Evolutionary conservation across 2,329 filamentous ascomycete species (phyloP).

Genomic region (Sclerotinia spermophila): DNA sequence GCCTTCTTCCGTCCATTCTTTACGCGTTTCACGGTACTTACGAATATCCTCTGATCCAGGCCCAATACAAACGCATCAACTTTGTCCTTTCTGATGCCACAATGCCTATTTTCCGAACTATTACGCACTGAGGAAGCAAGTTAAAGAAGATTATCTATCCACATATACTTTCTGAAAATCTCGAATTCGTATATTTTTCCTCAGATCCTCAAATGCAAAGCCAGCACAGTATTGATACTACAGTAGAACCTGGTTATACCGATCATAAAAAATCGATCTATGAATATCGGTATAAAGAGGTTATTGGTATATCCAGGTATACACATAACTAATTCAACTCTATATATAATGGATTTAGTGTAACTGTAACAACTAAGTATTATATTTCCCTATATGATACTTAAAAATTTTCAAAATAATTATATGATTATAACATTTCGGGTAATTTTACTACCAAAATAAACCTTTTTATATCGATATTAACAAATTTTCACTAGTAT

Average conservation of each 20-base stretch:
- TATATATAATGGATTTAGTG: too few relatives aligned
- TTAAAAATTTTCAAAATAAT: too few relatives aligned
- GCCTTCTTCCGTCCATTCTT: not conserved
- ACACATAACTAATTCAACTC: too few relatives aligned
- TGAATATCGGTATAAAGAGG: too few relatives aligned
- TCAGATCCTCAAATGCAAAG: not conserved
- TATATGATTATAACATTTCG: too few relatives aligned
- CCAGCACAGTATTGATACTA: not conserved
- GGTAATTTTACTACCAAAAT: too few relatives aligned
- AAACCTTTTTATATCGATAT: too few relatives aligned
- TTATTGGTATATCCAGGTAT: too few relatives aligned
- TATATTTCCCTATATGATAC: too few relatives aligned
- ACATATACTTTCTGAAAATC: not conserved
- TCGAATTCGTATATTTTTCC: not conserved
- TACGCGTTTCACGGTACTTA: not conserved
- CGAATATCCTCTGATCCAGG: not conserved
- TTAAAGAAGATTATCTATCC: not conserved
- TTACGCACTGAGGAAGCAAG: not conserved
- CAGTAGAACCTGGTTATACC: not conserved
- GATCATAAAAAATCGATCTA: too few relatives aligned
- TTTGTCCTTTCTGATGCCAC: not conserved
- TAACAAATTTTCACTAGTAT: too few relatives aligned
- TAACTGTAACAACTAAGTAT: too few relatives aligned
- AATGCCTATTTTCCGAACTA: not conserved
- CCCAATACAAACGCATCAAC: not conserved